A percentile compares a stretch with the other conserved stretches of the same genome.
These are phyloP conservation scores for Lactarius psammicola DNA, from an alignment of 768 basidiomycete species.

Conservation along the genomic window DNA sequence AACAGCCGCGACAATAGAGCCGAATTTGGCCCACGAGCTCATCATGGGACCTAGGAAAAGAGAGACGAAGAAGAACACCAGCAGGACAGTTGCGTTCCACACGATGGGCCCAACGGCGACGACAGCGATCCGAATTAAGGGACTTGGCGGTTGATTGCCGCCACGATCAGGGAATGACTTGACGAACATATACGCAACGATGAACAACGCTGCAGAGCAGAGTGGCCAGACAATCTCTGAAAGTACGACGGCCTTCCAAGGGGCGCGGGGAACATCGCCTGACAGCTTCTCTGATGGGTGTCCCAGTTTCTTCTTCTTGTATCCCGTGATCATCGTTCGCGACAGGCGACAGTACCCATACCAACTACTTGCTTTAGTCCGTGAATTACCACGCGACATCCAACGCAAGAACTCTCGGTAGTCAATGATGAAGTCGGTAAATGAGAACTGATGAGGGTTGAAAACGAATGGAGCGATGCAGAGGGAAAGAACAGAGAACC, in stretches of 20 bases:
- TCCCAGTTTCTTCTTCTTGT: constrained; percentile 98
- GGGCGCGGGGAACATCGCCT: constrained; percentile 88
- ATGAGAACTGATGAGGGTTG: constrained; percentile 99
- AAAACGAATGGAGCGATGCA: constrained; percentile 98
- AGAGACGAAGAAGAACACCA: constrained; percentile 87
- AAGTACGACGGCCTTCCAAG: constrained; percentile 79
- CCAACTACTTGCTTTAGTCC: constrained; percentile 97
- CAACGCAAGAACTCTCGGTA: constrained; percentile 97
- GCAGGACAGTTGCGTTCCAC: constrained; percentile 88
- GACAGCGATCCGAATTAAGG: constrained; percentile 85
- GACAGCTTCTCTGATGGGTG: constrained; percentile 98
- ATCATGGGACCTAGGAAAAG: constrained; percentile 90
- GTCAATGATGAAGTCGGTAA: constrained; percentile 96
- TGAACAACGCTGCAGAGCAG: constrained; percentile 69
- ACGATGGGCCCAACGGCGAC: constrained; percentile 91
- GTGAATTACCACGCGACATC: constrained; percentile 99
- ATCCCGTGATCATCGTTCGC: constrained; percentile 96
- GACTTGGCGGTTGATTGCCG: constrained; percentile 70
- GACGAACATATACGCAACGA: constrained; percentile 88
- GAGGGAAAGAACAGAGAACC: constrained; percentile 92
- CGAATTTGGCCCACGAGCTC: constrained; percentile 82
- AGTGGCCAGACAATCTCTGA: constrained; percentile 84
- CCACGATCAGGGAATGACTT: constrained; percentile 77
- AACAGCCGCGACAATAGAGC: constrained; percentile 86
- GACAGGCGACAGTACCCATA: constrained; percentile 98